Evolutionary conservation across 768 basidiomycete genomes (phyloP), one percentile per base, ranked within the genome.

Genomic region (Collybia nuda): DNA sequence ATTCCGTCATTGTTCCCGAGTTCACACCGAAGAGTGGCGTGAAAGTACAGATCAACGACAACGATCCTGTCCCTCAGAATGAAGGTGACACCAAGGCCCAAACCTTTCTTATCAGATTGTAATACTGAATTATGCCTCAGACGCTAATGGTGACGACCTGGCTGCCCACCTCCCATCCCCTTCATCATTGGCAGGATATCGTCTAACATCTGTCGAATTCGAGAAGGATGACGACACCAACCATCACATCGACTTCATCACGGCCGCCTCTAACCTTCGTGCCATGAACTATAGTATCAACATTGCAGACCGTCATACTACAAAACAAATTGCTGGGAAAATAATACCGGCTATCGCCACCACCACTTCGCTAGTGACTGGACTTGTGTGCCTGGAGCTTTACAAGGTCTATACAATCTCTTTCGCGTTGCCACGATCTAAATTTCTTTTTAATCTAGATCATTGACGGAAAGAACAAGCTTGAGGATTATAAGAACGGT

Each of bases 301-400:
- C 43, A 72, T 79, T 17, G 93, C 95, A 12, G 92, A 95, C 69
- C 81, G 85, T 46, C 95, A 98, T 72, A 80, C 85, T 45, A 98
- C 97, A 37, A 98, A 98, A 75, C 90, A 94, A 68, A 96, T 98
- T 62, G 95, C 95, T 12, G 96, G 97, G 43, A 98, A 98, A 78
- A 98, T 98, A 64, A 98, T 99, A 56, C 97, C 97, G 51, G 97
- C 97, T 18, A 98, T 98, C 62, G 96, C 95, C n/a, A 98, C 96
- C 5, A 98, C 96, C 3, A 98, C 97, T 1, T 87, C 94, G 15
- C 81, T 98, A 44, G 90, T 97, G 42, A 93, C 93, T n/a, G 96
- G 96, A 17, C 70, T 98, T 51, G 92, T 96, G 40, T 98, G 96
- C 69, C 69, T 98, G 45, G 97, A 99, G 71, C 80, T 99, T 36